Base-by-base conservation (phyloP, 2,329 filamentous ascomycete species). In the Byssothecium circinans region DNA sequence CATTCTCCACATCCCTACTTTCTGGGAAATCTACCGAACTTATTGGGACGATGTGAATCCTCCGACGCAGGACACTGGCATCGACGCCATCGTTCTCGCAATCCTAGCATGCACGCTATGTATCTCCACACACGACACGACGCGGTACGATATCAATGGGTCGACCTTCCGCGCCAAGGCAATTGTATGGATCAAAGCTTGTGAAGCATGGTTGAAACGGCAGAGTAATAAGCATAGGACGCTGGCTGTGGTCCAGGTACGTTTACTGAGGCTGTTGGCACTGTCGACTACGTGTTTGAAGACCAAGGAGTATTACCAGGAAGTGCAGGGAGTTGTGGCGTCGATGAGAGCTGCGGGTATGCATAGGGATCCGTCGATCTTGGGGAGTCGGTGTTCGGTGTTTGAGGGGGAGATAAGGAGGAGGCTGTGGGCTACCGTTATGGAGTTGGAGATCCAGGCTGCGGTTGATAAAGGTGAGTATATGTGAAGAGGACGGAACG, bases 371-470 rank as follows among this genome's bases (percentile, higher is more conserved):
- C 74, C 76, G 0, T 35, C 39, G 11, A 74, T 49, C 53, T 72
- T 43, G 60, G 71, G 47, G 53, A 36, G 15, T 11, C 42, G 57
- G 10, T 64, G 54, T 35, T 55, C 57, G 10, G 56, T 67, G 1
- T 74, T 76, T 29, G 74, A 78, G 43, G 73, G 74, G 34, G 76
- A 79, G 45, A 74, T 80, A 71, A 72, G 80, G 32, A 71, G 79
- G 30, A 73, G 80, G 41, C 67, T 83, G 2, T 83, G 81, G 81
- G 73, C 72, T 2, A 80, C 80, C 0, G 76, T 80, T 6, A 59
- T 79, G 4, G 79, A 82, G 53, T 62, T 82, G 36, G 79, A 82
- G 45, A 58, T 81, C 2, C 79, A 82, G 55, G 72, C 77, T 2
- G 75, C 78, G 1, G 68, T 82, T 14, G 78, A 82, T 50, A 73